Conservation (phyloP, 2,329 filamentous ascomycete genomes). For the Chaetomium globosum region DNA sequence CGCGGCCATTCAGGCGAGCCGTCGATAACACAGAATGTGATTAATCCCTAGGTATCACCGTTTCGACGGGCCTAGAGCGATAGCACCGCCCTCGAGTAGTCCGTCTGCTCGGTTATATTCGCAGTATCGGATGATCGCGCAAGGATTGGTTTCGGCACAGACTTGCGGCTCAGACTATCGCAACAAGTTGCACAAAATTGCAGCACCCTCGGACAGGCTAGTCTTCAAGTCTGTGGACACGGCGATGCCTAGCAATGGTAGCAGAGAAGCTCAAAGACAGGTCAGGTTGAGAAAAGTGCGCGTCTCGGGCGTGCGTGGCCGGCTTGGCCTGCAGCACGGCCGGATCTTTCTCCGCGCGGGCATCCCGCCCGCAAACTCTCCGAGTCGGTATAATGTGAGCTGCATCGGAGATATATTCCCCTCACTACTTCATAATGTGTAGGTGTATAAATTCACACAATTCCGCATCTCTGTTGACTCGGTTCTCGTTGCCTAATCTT, state of each 20-base stretch:
- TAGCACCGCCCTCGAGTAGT: too few species aligned
- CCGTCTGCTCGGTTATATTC: too few species aligned
- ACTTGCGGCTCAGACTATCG: too few species aligned
- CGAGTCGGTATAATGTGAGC: not conserved
- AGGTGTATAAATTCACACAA: not conserved
- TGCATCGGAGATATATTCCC: not conserved
- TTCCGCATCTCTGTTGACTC: not conserved
- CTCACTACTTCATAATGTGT: not conserved
- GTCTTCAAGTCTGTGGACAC: not conserved
- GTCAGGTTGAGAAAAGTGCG: too few species aligned
- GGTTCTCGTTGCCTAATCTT: not conserved
- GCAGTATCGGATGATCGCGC: not conserved
- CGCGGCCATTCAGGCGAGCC: too few species aligned
- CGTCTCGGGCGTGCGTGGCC: too few species aligned
- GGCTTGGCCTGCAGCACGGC: not conserved
- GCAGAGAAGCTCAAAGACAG: too few species aligned
- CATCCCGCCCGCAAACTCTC: not conserved
- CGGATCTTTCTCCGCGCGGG: not conserved
- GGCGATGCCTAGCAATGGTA: too few species aligned
- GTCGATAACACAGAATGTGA: too few species aligned
- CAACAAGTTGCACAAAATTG: not conserved
- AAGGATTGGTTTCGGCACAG: too few species aligned
- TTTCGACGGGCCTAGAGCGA: too few species aligned
- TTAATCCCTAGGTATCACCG: too few species aligned
- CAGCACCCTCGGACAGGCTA: not conserved